These are phyloP conservation scores for Fraxinus americana DNA, from an alignment of 257 asterid genomes.

Conservation along the genomic window DNA sequence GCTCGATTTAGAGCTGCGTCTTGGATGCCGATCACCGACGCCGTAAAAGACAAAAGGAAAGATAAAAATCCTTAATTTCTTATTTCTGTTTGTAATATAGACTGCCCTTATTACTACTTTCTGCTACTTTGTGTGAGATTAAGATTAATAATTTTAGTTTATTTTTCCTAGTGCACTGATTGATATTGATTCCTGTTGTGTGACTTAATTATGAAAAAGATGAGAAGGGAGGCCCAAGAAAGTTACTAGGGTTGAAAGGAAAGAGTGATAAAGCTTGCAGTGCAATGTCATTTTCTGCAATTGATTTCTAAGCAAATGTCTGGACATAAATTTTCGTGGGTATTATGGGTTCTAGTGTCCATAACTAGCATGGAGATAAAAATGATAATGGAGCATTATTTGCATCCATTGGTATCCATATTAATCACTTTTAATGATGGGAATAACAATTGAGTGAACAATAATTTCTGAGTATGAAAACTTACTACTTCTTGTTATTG, in stretches of 20 bases:
- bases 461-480: no score
- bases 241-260: constrained; percentile 42
- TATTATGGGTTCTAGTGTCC: constrained; percentile 21
- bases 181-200: neutral
- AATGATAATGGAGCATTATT: no score
- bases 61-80: constrained; percentile 9
- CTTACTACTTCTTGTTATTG: no score
- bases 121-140: neutral
- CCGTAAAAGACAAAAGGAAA: constrained; percentile 8
- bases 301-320: constrained; percentile 47
- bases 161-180: neutral
- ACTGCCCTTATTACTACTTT: neutral
- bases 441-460: no score
- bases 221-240: constrained; percentile 2
- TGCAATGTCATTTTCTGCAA: constrained; percentile 68
- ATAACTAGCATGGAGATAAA: neutral
- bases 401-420: no score
- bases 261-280: constrained; percentile 47
- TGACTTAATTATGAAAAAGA: neutral
- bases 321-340: constrained; percentile 45
- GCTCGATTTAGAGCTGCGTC: constrained; percentile 68
- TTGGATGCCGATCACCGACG: constrained; percentile 42
- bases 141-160: neutral
- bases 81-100: constrained; percentile 15
- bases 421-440: no score